A percentile compares a stretch with the other conserved stretches of the same genome.
Evolutionary conservation across 1,139 yeast genomes (phyloP).

Genomic region (Candida sanyaensis): DNA sequence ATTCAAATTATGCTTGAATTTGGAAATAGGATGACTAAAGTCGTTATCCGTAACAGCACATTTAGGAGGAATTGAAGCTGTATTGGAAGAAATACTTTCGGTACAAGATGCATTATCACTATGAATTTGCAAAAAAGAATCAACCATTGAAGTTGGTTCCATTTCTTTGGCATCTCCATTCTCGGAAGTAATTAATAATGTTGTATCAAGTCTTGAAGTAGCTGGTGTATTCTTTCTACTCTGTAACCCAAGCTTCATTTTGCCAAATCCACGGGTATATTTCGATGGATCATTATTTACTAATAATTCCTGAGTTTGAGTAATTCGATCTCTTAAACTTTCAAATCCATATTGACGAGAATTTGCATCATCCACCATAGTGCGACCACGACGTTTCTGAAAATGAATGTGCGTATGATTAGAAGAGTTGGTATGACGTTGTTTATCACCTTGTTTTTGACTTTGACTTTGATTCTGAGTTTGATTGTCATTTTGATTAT

Average conservation of each 20-base stretch:
- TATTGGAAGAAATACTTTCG: slow-evolving; percentile 11
- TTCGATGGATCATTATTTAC: slow-evolving; percentile 25
- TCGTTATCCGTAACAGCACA: slow-evolving; percentile 6
- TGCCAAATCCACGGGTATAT: slow-evolving; percentile 37
- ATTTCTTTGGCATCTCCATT: slow-evolving; percentile 7
- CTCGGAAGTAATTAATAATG: slow-evolving; percentile 5
- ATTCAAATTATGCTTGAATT: slow-evolving; percentile 29
- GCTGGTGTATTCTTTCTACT: slow-evolving; percentile 13
- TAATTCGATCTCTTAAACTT: slow-evolving; percentile 40
- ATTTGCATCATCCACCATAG: slow-evolving; percentile 10
- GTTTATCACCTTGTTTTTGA: not conserved
- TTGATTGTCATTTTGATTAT: not conserved
- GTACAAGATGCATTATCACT: slow-evolving; percentile 12
- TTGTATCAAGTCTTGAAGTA: slow-evolving; percentile 2
- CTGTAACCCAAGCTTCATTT: slow-evolving; percentile 40
- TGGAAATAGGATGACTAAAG: slow-evolving; percentile 10
- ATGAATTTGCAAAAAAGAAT: slow-evolving; percentile 23
- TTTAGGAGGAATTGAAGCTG: not conserved
- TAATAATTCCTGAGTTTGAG: slow-evolving; percentile 22
- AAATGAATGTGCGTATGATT: slow-evolving; percentile 15
- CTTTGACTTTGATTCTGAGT: too few species aligned
- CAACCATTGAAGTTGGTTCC: slow-evolving; percentile 18
- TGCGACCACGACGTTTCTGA: slow-evolving; percentile 10
- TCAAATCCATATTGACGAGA: slow-evolving; percentile 28
- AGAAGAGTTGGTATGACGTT: slow-evolving; percentile 11